Conservation (phyloP, 2,329 filamentous ascomycete species). For the Penicillium sp. region DNA sequence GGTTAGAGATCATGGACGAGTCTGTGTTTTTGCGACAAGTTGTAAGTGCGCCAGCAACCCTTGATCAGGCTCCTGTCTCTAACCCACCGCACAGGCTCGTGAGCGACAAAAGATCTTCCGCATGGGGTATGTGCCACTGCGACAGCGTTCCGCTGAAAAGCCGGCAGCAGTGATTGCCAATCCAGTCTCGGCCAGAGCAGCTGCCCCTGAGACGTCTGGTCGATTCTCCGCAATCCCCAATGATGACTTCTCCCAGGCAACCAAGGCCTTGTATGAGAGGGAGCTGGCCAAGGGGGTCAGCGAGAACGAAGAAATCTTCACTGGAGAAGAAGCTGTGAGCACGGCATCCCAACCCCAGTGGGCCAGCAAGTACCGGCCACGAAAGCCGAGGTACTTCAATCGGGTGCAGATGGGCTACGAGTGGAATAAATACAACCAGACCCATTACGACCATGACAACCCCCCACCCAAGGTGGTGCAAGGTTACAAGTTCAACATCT, state of each 20-base stretch:
- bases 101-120: slow-evolving; percentile 62
- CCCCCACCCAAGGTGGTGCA: slow-evolving; percentile 97
- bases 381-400: slow-evolving; percentile 96
- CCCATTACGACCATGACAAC: slow-evolving; percentile 97
- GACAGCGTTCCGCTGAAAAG: slow-evolving; percentile 44
- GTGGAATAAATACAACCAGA: slow-evolving; percentile 99
- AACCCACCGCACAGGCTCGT: slow-evolving; percentile 40
- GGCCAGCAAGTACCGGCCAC: slow-evolving; percentile 79
- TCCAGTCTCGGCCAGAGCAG: slow-evolving; percentile 40
- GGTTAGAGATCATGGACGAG: slow-evolving; percentile 57
- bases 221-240: slow-evolving; percentile 67
- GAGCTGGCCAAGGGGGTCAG: slow-evolving; percentile 87
- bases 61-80: neutral
- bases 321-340: slow-evolving; percentile 76
- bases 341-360: slow-evolving; percentile 66
- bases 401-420: slow-evolving; percentile 98
- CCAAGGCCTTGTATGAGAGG: slow-evolving; percentile 84
- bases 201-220: slow-evolving; percentile 56
- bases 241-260: slow-evolving; percentile 81
- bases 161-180: slow-evolving; percentile 30
- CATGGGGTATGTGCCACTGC: slow-evolving; percentile 65
- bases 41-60: slow-evolving; percentile 36
- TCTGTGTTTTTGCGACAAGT: slow-evolving; percentile 57
- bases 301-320: slow-evolving; percentile 95
- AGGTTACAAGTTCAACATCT: slow-evolving; percentile 99